phyloP scores from a whole-genome alignment of 352 stramenopile genomes.

The Pythium phragmiticola region DNA sequence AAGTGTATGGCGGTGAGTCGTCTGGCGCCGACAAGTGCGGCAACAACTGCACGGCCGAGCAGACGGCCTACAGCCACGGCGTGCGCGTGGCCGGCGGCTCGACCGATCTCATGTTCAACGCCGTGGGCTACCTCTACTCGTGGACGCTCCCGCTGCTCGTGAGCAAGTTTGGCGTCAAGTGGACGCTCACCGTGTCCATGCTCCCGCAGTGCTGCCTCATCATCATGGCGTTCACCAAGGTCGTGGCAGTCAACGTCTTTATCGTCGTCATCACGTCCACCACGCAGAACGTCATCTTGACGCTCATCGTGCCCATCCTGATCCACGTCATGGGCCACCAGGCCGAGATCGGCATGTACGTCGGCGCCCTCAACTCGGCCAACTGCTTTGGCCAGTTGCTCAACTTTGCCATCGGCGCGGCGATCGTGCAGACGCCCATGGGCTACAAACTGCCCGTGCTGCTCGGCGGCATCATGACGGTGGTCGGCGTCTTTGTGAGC shows the following conservation, averaged over 20 bases:
- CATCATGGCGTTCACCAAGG: slow-evolving; percentile 41
- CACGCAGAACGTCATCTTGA: background rate
- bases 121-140: slow-evolving; percentile 40
- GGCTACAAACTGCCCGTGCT: background rate
- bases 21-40: slow-evolving; percentile 28
- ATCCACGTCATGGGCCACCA: background rate
- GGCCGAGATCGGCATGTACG: background rate
- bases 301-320: background rate
- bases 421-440: background rate
- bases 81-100: slow-evolving; percentile 41
- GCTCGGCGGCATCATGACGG: background rate
- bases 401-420: background rate
- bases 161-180: slow-evolving; percentile 33
- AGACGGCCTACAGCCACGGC: slow-evolving; percentile 44
- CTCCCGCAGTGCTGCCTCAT: slow-evolving; percentile 50
- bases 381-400: background rate
- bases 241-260: slow-evolving; percentile 36
- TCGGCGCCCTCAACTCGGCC: background rate
- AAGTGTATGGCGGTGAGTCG: slow-evolving; percentile 33
- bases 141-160: slow-evolving; percentile 45
- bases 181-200: slow-evolving; percentile 25
- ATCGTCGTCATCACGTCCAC: slow-evolving; percentile 36
- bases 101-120: slow-evolving; percentile 36
- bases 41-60: slow-evolving; percentile 32
- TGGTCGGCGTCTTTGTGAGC: background rate